Evolutionary conservation across 805 yeast species (phyloP).

Genomic region (Candida ponderosae): DNA sequence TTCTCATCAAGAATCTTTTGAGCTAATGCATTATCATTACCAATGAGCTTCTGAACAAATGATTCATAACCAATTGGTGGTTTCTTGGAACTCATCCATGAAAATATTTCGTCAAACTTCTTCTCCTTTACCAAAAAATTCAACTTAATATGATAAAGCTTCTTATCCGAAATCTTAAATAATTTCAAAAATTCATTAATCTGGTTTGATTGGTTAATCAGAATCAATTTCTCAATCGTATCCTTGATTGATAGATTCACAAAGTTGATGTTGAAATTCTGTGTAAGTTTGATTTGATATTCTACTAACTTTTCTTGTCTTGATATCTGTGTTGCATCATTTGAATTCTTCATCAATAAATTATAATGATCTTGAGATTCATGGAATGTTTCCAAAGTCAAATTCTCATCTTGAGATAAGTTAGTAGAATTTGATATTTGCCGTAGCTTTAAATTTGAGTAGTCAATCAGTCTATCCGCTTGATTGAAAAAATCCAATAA

Average conservation of each 20-base stretch:
- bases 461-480: slow-evolving; percentile 46
- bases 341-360: slow-evolving; percentile 24
- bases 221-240: slow-evolving; percentile 38
- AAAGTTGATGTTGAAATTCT: slow-evolving; percentile 32
- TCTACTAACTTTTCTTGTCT: slow-evolving; percentile 36
- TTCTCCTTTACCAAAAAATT: slow-evolving; percentile 36
- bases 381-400: slow-evolving; percentile 21
- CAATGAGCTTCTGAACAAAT: slow-evolving; percentile 25
- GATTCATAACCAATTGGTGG: slow-evolving; percentile 70
- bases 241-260: slow-evolving; percentile 36
- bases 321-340: slow-evolving; percentile 32
- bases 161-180: slow-evolving; percentile 49
- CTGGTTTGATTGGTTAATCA: slow-evolving; percentile 38
- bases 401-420: slow-evolving; percentile 12
- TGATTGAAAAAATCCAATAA: slow-evolving; percentile 55
- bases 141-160: slow-evolving; percentile 46
- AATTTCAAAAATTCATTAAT: slow-evolving; percentile 42
- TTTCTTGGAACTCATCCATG: slow-evolving; percentile 41
- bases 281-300: slow-evolving; percentile 36
- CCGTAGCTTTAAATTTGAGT: slow-evolving; percentile 33
- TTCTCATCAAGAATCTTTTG: slow-evolving; percentile 7
- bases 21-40: slow-evolving; percentile 11
- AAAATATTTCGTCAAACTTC: slow-evolving; percentile 49
- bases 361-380: slow-evolving; percentile 14
- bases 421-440: slow-evolving; percentile 11